phyloP scores from a whole-genome alignment of 1,284 basidiomycete species.

The Boletus albobrunnescens region DNA sequence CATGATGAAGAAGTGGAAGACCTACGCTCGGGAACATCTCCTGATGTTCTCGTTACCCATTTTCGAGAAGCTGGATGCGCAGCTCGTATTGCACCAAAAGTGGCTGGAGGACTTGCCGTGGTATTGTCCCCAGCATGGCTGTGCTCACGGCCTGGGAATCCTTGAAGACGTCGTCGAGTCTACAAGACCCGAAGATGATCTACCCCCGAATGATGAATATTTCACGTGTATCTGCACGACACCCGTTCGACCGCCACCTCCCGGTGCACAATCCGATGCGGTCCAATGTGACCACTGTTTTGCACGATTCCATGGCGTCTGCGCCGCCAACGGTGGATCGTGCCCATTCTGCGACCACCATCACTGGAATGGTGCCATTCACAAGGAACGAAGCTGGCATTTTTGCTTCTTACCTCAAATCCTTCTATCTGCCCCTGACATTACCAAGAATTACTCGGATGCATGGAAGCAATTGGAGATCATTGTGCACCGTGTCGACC shows the following conservation, averaged over 20 bases:
- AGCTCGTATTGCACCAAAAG: conserved; percentile 59
- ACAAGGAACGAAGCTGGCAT: conserved; percentile 75
- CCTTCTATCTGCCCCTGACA: conserved; percentile 63
- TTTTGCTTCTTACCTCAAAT: conserved; percentile 72
- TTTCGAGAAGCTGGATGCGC: conserved; percentile 65
- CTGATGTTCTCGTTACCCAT: conserved; percentile 66
- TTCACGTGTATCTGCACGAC: conserved; percentile 76
- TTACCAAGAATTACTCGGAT: conserved; percentile 70
- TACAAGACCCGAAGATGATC: conserved; percentile 69
- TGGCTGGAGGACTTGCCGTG: conserved; percentile 75
- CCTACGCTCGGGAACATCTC: conserved; percentile 66
- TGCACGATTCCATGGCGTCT: conserved; percentile 77
- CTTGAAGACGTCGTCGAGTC: conserved; percentile 68
- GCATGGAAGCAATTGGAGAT: conserved; percentile 73
- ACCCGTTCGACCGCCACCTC: conserved; percentile 70
- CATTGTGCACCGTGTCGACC: conserved; percentile 71
- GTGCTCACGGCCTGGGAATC: conserved; percentile 56
- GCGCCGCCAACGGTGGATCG: conserved; percentile 79
- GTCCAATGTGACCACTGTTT: conserved; percentile 84
- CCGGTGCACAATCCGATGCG: conserved; percentile 69
- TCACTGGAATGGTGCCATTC: conserved; percentile 80
- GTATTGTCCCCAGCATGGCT: conserved; percentile 63
- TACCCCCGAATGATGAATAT: conserved; percentile 71
- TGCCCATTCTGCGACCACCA: conserved; percentile 85
- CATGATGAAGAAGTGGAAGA: conserved; percentile 65